Evolutionary conservation across 371 early-diverging fungal species (phyloP), one percentile per base, ranked within the genome.

Genomic region (Paraphysoderma sedebokerense): DNA sequence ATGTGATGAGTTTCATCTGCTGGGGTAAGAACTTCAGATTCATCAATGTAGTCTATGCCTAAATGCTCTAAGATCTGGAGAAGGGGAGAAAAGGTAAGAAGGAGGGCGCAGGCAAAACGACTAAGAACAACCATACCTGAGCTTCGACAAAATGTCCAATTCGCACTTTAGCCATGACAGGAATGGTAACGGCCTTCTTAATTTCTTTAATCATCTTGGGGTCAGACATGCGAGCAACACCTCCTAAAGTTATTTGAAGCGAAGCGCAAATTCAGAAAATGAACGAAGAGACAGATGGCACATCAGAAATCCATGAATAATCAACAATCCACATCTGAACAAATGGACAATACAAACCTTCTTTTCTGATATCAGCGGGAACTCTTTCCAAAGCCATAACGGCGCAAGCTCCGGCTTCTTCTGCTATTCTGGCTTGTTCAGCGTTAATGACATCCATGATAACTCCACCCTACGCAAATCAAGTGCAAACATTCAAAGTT

Each of bases 91-190:
- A 36, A 33, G 35, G 31, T 28, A 37, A 5, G 23, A 23, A 30
- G 20, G 35, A 38, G 26, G 15, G 22, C 23, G 44, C 5, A n/a
- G n/a, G n/a, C n/a, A n/a, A n/a, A n/a, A n/a, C n/a, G n/a, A n/a
- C n/a, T n/a, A n/a, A n/a, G n/a, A 38, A 6, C 33, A 38, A 32
- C 13, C 39, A 55, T 58, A 66, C 70, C 61, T 69, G 70, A 28
- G 93, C 97, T 66, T 96, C 97, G 53, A 96, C 92, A 74, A 92
- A 84, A 78, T 96, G 97, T 47, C 97, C 97, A 55, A 96, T 92
- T 58, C 97, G 84, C 66, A 85, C 89, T 73, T 93, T 93, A 64
- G 93, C 97, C 93, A 96, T 93, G 53, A 96, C 93, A 28, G 97
- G 97, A 63, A 96, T 91, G 28, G 92, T 85, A 49, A 96, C 97